Percentiles rank a stretch among this genome's conserved stretches.
Evolutionary conservation across 768 basidiomycete genomes (phyloP).

Genomic region (Coprinellus micaceus): DNA sequence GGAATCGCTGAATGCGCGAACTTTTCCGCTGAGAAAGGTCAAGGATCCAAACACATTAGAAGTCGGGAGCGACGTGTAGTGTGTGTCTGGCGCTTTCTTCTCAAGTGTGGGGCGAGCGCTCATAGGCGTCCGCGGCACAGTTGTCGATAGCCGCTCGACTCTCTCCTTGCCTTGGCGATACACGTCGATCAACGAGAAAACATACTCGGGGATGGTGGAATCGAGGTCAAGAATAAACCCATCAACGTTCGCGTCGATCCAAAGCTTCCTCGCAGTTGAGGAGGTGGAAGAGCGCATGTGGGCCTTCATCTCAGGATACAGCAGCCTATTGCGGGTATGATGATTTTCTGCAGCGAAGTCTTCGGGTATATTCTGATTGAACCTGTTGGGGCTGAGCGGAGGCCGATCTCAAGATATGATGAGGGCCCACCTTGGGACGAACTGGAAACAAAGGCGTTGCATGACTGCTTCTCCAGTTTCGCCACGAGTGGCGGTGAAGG

Average conservation of each 20-base stretch:
- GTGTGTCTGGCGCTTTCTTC: constrained; percentile 22
- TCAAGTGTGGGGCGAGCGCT: constrained; percentile 19
- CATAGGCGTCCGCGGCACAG: constrained; percentile 42
- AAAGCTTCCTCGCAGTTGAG: constrained; percentile 47
- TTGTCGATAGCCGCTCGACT: constrained; percentile 62
- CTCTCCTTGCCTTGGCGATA: constrained; percentile 79
- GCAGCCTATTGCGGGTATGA: constrained; percentile 62
- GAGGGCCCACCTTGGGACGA: constrained; percentile 62
- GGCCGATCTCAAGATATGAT: constrained; percentile 2
- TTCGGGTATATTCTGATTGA: constrained; percentile 64
- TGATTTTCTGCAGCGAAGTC: constrained; percentile 75
- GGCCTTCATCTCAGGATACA: constrained; percentile 81
- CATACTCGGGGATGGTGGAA: constrained; percentile 70
- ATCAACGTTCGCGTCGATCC: constrained; percentile 67
- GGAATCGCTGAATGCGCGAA: constrained; percentile 61
- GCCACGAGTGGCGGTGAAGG: constrained; percentile 68
- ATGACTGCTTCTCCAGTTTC: constrained; percentile 77
- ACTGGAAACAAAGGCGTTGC: constrained; percentile 77
- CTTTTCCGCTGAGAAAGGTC: constrained; percentile 81
- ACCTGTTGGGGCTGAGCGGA: constrained; percentile 41
- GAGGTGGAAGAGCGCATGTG: constrained; percentile 58
- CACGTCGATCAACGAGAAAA: constrained; percentile 82
- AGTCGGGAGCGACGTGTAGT: constrained; percentile 41
- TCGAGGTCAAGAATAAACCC: constrained; percentile 86
- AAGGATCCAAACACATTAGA: constrained; percentile 65